Percentiles rank a stretch among this genome's conserved stretches.
phyloP scores from a whole-genome alignment of 495 filamentous ascomycete genomes.

The Bryoglossum gracile region DNA sequence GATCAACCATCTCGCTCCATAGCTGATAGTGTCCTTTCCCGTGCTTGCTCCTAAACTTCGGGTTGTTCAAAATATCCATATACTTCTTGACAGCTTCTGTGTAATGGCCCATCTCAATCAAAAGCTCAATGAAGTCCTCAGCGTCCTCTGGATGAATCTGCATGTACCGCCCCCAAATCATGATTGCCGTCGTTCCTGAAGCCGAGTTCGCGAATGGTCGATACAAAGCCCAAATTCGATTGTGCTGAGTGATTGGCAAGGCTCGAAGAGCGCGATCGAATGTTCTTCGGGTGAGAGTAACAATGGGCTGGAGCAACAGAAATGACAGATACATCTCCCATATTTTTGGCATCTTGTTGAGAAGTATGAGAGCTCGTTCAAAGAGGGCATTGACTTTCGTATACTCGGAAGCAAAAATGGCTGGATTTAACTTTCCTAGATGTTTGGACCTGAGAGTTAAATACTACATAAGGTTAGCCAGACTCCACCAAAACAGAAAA shows the following conservation, averaged over 20 bases:
- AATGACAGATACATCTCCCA: constrained; percentile 98
- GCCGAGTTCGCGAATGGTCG: constrained; percentile 89
- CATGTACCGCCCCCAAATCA: constrained; percentile 94
- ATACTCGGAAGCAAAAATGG: constrained; percentile 73
- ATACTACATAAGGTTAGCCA: constrained; percentile 49
- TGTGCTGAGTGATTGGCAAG: constrained; percentile 94
- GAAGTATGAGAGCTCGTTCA: constrained; percentile 83
- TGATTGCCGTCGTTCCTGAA: constrained; percentile 82
- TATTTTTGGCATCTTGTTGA: constrained; percentile 98
- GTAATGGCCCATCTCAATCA: constrained; percentile 75
- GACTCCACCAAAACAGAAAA: background rate
- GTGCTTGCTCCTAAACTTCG: constrained; percentile 83
- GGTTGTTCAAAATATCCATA: constrained; percentile 90
- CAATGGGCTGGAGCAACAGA: constrained; percentile 79
- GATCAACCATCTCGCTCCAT: constrained; percentile 97
- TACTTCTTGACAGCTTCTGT: constrained; percentile 91
- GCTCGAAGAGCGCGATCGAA: constrained; percentile 94
- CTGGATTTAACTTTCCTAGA: constrained; percentile 75
- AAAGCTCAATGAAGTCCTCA: constrained; percentile 87
- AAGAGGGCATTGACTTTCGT: constrained; percentile 93
- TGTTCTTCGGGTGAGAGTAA: constrained; percentile 81
- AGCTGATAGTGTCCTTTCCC: constrained; percentile 93
- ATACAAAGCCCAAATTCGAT: constrained; percentile 93
- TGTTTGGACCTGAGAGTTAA: constrained; percentile 80
- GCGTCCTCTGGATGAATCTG: constrained; percentile 95